These are phyloP conservation scores for Blastocystis hominis DNA, from an alignment of 352 stramenopile genomes.

Conservation along the genomic window DNA sequence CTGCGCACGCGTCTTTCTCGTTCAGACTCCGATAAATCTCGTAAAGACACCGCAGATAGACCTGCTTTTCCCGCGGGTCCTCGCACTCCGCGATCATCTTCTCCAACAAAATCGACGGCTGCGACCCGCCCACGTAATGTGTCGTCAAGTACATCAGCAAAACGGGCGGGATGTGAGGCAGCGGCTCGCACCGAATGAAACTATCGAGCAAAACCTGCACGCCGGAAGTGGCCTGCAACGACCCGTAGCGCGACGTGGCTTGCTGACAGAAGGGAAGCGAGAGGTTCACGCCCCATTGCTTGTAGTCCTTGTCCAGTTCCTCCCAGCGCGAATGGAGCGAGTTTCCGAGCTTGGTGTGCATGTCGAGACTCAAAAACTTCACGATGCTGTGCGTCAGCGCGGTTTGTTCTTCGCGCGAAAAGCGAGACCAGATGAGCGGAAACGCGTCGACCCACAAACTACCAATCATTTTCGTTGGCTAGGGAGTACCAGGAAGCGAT, in stretches of 20 bases:
- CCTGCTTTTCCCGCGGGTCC: background rate
- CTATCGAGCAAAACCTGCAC: background rate
- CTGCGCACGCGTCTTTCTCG: background rate
- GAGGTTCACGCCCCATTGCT: background rate
- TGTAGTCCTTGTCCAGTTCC: slow-evolving; percentile 39
- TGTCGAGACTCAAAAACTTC: background rate
- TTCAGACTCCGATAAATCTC: background rate
- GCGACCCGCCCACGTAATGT: background rate
- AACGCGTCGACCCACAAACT: slow-evolving; percentile 15
- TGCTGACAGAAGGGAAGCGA: background rate
- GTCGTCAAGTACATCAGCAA: slow-evolving; percentile 3
- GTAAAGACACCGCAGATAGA: background rate
- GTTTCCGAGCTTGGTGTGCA: background rate
- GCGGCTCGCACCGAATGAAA: background rate
- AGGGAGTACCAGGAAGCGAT: background rate
- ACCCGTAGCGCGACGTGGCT: background rate
- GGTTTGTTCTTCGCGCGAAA: background rate
- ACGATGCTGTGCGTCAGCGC: background rate
- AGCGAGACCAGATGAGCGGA: background rate
- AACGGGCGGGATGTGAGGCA: background rate
- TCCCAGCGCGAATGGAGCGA: background rate
- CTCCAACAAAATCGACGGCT: slow-evolving; percentile 31
- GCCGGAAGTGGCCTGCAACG: background rate
- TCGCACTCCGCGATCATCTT: background rate
- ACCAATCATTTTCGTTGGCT: background rate